Evolutionary conservation across 2,329 filamentous ascomycete species (phyloP).

Genomic region (Dactylellina sp.): DNA sequence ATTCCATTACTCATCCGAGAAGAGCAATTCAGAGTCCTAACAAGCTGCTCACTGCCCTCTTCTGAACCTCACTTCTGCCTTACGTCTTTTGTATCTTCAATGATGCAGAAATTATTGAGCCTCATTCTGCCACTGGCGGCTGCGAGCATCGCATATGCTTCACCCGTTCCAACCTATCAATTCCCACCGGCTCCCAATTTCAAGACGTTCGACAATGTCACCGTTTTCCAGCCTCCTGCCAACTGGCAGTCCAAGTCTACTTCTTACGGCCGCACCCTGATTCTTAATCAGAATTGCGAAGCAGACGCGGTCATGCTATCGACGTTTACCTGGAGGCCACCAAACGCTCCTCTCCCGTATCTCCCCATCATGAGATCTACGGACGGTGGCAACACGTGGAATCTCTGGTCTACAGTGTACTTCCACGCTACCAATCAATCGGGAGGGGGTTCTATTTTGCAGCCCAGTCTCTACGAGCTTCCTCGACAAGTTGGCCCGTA

Average conservation of each 20-base stretch:
- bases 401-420: slow-evolving; percentile 71
- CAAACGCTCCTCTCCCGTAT: slow-evolving; percentile 1
- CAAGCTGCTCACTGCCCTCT: too few species aligned
- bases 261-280: slow-evolving; percentile 63
- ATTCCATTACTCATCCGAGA: too few species aligned
- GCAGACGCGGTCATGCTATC: slow-evolving; percentile 70
- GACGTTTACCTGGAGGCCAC: slow-evolving; percentile 58
- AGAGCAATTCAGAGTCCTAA: too few species aligned
- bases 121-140: not conserved
- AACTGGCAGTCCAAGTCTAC: slow-evolving; percentile 12
- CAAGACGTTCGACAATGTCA: slow-evolving; percentile 14
- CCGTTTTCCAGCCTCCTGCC: slow-evolving; percentile 21
- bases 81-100: slow-evolving; percentile 4
- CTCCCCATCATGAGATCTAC: slow-evolving; percentile 70
- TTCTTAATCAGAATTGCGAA: slow-evolving; percentile 71
- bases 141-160: not conserved
- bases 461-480: slow-evolving; percentile 76
- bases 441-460: slow-evolving; percentile 75
- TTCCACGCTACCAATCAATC: slow-evolving; percentile 68
- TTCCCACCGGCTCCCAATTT: slow-evolving; percentile 16
- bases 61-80: too few species aligned
- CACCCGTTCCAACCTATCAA: slow-evolving; percentile 9
- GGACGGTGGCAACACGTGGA: slow-evolving; percentile 72
- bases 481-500: slow-evolving; percentile 71
- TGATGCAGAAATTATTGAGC: slow-evolving; percentile 9